These are phyloP conservation scores for Leccinum incarnatum DNA, from an alignment of 768 basidiomycete genomes.

Conservation along the genomic window DNA sequence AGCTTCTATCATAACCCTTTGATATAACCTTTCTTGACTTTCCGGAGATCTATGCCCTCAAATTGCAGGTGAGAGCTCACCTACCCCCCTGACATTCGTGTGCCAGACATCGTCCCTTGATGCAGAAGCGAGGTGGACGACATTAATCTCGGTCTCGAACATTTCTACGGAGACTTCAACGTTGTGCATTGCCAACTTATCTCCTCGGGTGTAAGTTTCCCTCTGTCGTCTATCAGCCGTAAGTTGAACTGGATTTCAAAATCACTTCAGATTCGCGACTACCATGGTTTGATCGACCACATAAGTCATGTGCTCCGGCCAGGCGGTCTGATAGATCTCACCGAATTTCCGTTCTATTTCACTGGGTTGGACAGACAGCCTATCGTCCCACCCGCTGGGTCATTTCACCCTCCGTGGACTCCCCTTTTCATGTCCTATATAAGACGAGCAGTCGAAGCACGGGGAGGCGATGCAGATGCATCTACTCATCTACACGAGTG, in stretches of 20 bases:
- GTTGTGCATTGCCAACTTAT: slow-evolving; percentile 73
- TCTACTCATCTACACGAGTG: slow-evolving; percentile 54
- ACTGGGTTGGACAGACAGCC: slow-evolving; percentile 51
- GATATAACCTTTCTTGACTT: slow-evolving; percentile 18
- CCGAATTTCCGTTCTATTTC: slow-evolving; percentile 69
- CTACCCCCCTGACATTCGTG: neutral
- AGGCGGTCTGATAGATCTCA: slow-evolving; percentile 61
- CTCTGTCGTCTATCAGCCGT: slow-evolving; percentile 5
- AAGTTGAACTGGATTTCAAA: slow-evolving; percentile 14
- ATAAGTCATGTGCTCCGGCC: slow-evolving; percentile 66
- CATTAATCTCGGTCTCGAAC: slow-evolving; percentile 79
- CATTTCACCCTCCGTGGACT: slow-evolving; percentile 53
- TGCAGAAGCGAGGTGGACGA: slow-evolving; percentile 79
- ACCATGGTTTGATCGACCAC: slow-evolving; percentile 59
- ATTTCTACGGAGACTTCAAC: slow-evolving; percentile 77
- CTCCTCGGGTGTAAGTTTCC: slow-evolving; percentile 62
- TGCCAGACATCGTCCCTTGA: slow-evolving; percentile 4
- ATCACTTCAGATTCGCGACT: slow-evolving; percentile 61
- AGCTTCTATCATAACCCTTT: slow-evolving; percentile 27
- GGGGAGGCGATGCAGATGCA: slow-evolving; percentile 64
- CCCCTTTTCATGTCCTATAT: slow-evolving; percentile 60
- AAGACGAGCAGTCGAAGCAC: slow-evolving; percentile 49
- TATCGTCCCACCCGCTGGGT: slow-evolving; percentile 41
- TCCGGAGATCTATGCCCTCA: slow-evolving; percentile 56
- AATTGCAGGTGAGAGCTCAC: slow-evolving; percentile 57